phyloP scores from a whole-genome alignment of 257 asterid species.

The Anisodus acutangulus region DNA sequence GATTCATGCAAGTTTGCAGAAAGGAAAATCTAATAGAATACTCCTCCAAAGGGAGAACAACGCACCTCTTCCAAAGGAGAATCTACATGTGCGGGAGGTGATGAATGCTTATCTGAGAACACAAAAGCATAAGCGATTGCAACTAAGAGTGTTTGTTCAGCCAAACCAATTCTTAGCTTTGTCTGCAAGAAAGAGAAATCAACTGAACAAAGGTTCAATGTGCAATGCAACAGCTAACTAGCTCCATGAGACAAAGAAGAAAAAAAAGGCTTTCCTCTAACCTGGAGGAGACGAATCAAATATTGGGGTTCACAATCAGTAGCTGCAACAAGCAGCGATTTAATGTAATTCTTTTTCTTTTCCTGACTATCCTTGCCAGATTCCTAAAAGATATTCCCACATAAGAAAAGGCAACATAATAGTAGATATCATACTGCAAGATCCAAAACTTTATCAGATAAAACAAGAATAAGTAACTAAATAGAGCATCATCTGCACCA shows the following conservation, averaged over 20 bases:
- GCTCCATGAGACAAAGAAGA: slow-evolving; percentile 6
- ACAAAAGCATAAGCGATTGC: slow-evolving; percentile 89
- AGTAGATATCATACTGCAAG: slow-evolving; percentile 24
- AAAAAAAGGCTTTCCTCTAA: slow-evolving; percentile 32
- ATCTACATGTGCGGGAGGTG: slow-evolving; percentile 56
- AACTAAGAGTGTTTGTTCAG: slow-evolving; percentile 82
- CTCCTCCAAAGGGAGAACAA: slow-evolving; percentile 7
- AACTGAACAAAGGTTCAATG: slow-evolving; percentile 40
- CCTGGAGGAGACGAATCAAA: slow-evolving; percentile 97
- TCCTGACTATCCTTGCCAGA: slow-evolving; percentile 95
- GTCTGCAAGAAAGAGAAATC: slow-evolving; percentile 61
- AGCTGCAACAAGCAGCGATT: slow-evolving; percentile 87
- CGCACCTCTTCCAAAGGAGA: slow-evolving; percentile 81
- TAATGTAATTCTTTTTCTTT: slow-evolving; percentile 87
- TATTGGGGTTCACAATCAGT: slow-evolving; percentile 96
- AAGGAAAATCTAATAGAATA: neutral
- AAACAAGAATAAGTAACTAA: slow-evolving; percentile 25
- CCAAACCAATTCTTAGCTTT: slow-evolving; percentile 88
- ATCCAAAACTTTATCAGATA: neutral
- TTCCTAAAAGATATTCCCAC: slow-evolving; percentile 56
- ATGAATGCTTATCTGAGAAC: slow-evolving; percentile 66
- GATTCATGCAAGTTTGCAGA: neutral
- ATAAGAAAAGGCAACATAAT: slow-evolving; percentile 32
- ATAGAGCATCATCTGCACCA: slow-evolving; percentile 1
- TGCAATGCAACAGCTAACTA: slow-evolving; percentile 31